These are phyloP conservation scores for Lactarius vividus DNA, from an alignment of 768 basidiomycete species.

Conservation along the genomic window DNA sequence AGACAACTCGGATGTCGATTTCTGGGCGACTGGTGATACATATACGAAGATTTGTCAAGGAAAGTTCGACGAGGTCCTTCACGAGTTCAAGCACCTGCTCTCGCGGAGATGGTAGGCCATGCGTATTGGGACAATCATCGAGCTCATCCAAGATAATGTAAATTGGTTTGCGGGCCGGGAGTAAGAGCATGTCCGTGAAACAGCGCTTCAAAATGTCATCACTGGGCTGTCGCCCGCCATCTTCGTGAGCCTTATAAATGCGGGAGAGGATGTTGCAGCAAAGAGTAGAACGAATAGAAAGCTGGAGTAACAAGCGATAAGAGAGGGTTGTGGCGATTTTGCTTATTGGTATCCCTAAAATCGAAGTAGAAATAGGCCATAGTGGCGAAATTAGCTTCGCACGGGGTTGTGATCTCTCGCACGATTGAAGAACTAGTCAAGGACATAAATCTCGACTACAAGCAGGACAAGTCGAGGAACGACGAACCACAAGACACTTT, in stretches of 20 bases:
- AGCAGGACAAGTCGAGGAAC: neutral
- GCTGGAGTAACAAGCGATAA: neutral
- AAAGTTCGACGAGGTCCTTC: neutral
- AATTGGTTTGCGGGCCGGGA: neutral
- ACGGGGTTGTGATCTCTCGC: neutral
- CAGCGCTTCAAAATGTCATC: neutral
- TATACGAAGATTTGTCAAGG: neutral
- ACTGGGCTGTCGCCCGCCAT: neutral
- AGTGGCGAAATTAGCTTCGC: neutral
- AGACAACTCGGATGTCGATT: too few relatives aligned
- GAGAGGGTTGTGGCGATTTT: neutral
- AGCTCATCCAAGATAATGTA: neutral
- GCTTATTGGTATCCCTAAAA: neutral
- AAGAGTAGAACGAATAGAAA: neutral
- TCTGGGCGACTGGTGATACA: neutral
- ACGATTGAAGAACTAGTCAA: neutral
- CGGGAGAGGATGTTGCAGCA: neutral
- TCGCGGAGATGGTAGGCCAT: neutral
- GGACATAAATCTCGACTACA: neutral
- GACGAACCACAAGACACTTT: neutral
- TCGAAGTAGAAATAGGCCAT: neutral
- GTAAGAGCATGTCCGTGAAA: neutral
- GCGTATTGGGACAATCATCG: neutral
- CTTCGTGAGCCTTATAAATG: neutral
- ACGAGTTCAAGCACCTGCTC: neutral